phyloP scores from a whole-genome alignment of 2,329 filamentous ascomycete species.

The Penicillium sp. region DNA sequence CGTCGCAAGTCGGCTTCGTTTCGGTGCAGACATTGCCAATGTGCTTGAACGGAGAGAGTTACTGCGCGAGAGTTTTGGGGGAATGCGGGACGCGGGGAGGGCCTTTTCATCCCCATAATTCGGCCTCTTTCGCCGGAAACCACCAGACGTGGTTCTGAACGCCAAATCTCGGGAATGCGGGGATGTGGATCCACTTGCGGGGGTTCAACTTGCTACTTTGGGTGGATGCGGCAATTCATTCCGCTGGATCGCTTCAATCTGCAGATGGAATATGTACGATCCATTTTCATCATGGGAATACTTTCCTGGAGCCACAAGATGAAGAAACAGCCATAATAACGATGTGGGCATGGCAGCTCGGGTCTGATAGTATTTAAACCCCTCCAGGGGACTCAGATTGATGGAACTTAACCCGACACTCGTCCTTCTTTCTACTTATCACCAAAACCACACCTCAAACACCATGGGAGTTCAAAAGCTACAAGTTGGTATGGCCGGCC shows the following conservation, averaged over 20 bases:
- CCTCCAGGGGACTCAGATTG: not conserved
- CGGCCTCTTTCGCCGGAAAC: not conserved
- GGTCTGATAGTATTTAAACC: constrained; percentile 13
- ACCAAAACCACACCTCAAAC: not conserved
- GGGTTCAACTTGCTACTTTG: not conserved
- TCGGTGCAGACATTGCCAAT: constrained; percentile 12
- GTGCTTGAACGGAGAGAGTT: constrained; percentile 21
- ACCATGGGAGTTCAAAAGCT: constrained; percentile 32
- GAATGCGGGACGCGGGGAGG: constrained; percentile 13
- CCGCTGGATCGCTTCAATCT: not conserved
- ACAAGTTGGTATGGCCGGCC: constrained; percentile 47
- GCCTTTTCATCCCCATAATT: not conserved
- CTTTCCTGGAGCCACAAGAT: not conserved
- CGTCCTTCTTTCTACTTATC: not conserved
- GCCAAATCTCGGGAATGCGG: not conserved
- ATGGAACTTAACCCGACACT: not conserved
- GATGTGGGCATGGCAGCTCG: not conserved
- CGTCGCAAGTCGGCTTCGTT: constrained; percentile 18
- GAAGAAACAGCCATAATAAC: not conserved
- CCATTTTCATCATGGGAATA: not conserved
- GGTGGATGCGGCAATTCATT: constrained; percentile 10
- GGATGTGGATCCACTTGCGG: not conserved
- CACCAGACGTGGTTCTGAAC: not conserved
- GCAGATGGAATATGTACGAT: not conserved
- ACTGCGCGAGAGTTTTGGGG: not conserved